phyloP scores from a whole-genome alignment of 2,329 filamentous ascomycete species.

The Pseudofabraea citricarpa region DNA sequence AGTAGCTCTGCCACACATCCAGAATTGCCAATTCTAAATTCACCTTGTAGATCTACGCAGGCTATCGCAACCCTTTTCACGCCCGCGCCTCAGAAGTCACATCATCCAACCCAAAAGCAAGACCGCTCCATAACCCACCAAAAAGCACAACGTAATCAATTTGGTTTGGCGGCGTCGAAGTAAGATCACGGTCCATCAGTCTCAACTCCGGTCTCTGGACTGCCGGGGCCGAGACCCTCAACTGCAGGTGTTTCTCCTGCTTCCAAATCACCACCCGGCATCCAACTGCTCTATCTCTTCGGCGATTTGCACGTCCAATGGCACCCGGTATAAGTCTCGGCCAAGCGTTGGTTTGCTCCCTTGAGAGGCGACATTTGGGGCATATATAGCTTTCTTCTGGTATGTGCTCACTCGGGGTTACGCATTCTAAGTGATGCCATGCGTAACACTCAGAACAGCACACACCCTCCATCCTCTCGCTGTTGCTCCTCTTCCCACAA shows the following conservation, averaged over 20 bases:
- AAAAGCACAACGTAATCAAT: conserved; percentile 10
- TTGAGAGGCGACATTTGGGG: conserved; percentile 6
- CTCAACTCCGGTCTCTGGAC: conserved; percentile 9
- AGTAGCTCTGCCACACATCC: neutral
- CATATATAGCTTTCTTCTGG: conserved; percentile 6
- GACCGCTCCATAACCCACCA: conserved; percentile 6
- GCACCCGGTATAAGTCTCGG: conserved; percentile 5
- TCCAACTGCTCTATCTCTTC: conserved; percentile 6
- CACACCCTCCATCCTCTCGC: conserved; percentile 3
- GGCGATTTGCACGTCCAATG: conserved; percentile 5
- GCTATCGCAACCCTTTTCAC: neutral
- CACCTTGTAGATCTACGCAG: neutral
- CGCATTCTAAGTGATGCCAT: conserved; percentile 7
- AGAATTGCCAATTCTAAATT: no score
- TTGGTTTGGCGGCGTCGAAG: conserved; percentile 6
- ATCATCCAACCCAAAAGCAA: conserved; percentile 7
- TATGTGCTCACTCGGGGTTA: conserved; percentile 2
- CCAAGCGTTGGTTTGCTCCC: conserved; percentile 3
- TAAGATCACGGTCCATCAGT: conserved; percentile 7
- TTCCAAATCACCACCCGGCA: conserved; percentile 7
- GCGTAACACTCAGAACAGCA: conserved; percentile 8
- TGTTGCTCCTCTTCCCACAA: conserved; percentile 4
- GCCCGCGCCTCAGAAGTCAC: neutral
- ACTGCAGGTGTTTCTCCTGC: conserved; percentile 5
- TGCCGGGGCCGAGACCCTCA: conserved; percentile 5